Conservation (phyloP, 306 rosid species). For the Prunus davidiana region DNA sequence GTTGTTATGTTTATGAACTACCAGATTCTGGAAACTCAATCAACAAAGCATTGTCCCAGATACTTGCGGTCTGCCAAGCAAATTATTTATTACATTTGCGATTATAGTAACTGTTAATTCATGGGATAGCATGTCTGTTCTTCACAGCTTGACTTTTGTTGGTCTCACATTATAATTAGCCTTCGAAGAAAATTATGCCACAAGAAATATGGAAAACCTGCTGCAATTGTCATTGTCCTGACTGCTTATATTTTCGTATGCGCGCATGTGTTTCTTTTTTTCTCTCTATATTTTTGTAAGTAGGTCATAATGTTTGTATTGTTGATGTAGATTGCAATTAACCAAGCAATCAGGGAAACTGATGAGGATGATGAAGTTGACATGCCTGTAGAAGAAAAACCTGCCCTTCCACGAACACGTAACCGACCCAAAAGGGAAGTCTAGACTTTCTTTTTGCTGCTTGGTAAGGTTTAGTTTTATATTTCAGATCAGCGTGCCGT, state of each 20-base stretch:
- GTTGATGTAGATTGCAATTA: constrained; percentile 64
- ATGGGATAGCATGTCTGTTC: too few relatives aligned
- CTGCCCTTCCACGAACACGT: constrained; percentile 60
- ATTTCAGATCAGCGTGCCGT: neutral
- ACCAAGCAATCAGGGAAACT: constrained; percentile 67
- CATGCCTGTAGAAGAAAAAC: constrained; percentile 41
- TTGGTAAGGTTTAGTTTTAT: neutral
- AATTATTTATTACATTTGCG: too few relatives aligned
- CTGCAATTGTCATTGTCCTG: neutral
- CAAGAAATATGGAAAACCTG: neutral
- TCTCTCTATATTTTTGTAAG: neutral
- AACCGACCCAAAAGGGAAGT: constrained; percentile 81
- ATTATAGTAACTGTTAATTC: too few relatives aligned
- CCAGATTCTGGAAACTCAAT: too few relatives aligned
- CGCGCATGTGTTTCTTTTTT: neutral
- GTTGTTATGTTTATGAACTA: too few relatives aligned
- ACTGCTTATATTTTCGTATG: neutral
- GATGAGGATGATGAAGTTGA: constrained; percentile 38
- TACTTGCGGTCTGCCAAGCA: too few relatives aligned
- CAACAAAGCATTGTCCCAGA: too few relatives aligned
- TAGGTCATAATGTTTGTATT: constrained; percentile 2
- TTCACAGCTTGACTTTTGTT: too few relatives aligned
- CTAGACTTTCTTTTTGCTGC: constrained; percentile 18
- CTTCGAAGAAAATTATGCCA: neutral
- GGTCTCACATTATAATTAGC: neutral